A percentile compares a stretch with the other conserved stretches of the same genome.
Conservation (phyloP, 768 basidiomycete genomes). For the Tylopilus sp. region DNA sequence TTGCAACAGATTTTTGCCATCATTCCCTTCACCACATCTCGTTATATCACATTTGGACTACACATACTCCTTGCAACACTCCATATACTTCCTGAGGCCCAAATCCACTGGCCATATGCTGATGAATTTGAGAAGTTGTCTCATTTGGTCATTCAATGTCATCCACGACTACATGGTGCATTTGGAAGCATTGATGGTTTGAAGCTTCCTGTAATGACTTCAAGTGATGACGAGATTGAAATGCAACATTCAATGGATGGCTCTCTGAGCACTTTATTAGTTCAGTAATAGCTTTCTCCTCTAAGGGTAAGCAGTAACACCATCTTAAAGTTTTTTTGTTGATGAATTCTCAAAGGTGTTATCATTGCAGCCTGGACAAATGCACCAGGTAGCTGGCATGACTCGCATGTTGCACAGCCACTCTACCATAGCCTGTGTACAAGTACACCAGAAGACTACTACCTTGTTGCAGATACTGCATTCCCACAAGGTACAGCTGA, state of each 20-base stretch:
- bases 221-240: neutral
- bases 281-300: neutral
- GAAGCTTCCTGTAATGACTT: neutral
- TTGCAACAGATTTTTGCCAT: constrained; percentile 43
- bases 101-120: neutral
- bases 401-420: neutral
- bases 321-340: neutral
- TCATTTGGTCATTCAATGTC: neutral
- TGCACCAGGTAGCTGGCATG: neutral
- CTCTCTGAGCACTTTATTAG: neutral
- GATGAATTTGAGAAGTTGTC: neutral
- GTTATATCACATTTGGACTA: constrained; percentile 35
- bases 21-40: constrained; percentile 34
- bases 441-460: neutral
- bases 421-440: neutral
- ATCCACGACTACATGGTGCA: neutral
- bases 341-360: neutral
- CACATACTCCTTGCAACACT: constrained; percentile 32
- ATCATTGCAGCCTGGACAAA: neutral
- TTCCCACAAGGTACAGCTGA: neutral
- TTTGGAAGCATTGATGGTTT: neutral
- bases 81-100: constrained; percentile 25
- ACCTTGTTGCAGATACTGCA: neutral
- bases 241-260: neutral
- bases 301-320: too few species aligned